Evolutionary conservation across 257 asterid species (phyloP).

Genomic region (Dorcoceras hygrometricum): DNA sequence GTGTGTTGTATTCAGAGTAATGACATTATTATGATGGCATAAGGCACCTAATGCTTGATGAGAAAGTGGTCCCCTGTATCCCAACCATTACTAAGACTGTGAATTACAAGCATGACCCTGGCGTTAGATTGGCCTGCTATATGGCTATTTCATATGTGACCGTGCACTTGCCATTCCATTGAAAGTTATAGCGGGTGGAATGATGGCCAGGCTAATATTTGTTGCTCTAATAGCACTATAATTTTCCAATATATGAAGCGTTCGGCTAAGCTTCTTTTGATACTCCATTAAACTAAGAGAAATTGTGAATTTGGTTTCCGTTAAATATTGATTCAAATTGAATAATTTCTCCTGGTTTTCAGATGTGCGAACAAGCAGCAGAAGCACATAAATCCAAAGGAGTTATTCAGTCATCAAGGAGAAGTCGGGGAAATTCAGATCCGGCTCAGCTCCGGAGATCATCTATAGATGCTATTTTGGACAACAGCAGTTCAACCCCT

Average conservation of each 20-base stretch:
- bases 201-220: no score
- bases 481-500: constrained; percentile 43
- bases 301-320: constrained; percentile 9
- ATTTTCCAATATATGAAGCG: background rate
- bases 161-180: no score
- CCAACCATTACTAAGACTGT: no score
- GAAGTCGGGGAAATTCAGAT: constrained; percentile 62
- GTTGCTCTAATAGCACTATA: background rate
- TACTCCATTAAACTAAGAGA: background rate
- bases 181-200: background rate
- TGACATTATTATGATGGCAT: constrained; percentile 11
- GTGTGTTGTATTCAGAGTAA: constrained; percentile 35
- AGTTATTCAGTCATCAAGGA: constrained; percentile 66
- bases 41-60: background rate
- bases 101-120: background rate
- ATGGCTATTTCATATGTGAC: no score
- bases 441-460: constrained; percentile 69
- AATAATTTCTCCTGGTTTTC: constrained; percentile 24
- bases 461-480: constrained; percentile 87
- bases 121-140: background rate
- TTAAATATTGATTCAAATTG: constrained; percentile 15
- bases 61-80: background rate
- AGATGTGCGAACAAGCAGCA: constrained; percentile 99
- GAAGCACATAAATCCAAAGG: constrained; percentile 99
- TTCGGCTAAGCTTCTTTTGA: background rate